Base-by-base conservation (phyloP, 352 stramenopile genomes). In the Phytophthora hybrid region DNA sequence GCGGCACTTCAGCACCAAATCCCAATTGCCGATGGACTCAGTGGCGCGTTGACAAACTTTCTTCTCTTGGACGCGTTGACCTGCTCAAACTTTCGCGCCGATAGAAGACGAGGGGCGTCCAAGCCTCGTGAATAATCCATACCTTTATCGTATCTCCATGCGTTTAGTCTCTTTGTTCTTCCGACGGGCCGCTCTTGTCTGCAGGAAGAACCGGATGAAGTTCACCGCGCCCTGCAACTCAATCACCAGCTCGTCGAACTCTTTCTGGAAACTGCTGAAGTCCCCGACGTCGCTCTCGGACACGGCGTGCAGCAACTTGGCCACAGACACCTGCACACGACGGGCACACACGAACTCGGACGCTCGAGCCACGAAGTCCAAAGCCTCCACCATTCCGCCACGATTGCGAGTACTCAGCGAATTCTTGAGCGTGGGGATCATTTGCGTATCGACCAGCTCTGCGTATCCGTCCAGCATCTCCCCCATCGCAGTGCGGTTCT, bases 401-500 rank as follows among this genome's bases (percentile, higher is more conserved):
- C 86, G 82, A 59, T 88, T 88, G 31, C 75, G 72, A 4, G 63
- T 55, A 5, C 57, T 74, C 46, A 92, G 59, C 5, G 85, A 87
- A 0, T 51, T 54, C 13, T 61, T 54, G 7, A 94, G 64, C 16
- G 83, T 82, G 14, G 83, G 83, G 1, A 77, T 34, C 59, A 94
- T 88, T 9, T 91, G 83, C 9, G 77, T 76, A 14, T 81, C 59
- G 19, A 82, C 81, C 54, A 94, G 68, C 41, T 93, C 84, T 13
- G 79, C 70, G 52, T 84, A 94, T 0, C 88, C 88, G 46, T 91
- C 77, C 10, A 94, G 73, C 88, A 94, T 94, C 52, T 93, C 88
- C 4, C 79, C 56, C 69, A 92, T 78, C 8, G 84, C 85, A 14
- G 66, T 71, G 16, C 81, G 75, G 71, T 92, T 93, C 46, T 92